Conservation (phyloP, 2,329 filamentous ascomycete genomes). For the Scopulariopsis brevicaulis region DNA sequence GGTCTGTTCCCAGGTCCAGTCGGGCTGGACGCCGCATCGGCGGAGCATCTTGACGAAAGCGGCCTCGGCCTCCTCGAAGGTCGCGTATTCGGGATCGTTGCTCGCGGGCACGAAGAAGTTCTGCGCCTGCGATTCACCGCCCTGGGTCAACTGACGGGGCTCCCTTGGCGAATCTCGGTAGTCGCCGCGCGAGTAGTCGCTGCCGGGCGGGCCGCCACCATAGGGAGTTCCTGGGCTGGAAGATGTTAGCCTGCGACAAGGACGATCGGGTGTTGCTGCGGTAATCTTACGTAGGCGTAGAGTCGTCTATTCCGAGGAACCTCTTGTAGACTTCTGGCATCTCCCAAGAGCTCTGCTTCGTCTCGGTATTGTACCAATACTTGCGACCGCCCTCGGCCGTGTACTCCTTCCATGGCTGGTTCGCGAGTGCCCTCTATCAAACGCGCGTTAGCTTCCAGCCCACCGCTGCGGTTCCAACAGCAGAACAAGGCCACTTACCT, state of each 20-base stretch:
- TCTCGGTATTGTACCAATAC: constrained; percentile 93
- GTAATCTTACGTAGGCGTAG: constrained; percentile 28
- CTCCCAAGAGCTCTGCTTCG: constrained; percentile 87
- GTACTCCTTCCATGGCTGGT: constrained; percentile 89
- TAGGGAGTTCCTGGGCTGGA: constrained; percentile 16
- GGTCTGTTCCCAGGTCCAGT: constrained; percentile 88
- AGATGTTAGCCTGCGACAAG: constrained; percentile 4
- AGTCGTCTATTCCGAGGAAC: constrained; percentile 51
- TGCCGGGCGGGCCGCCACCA: constrained; percentile 4
- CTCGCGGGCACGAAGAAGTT: constrained; percentile 46
- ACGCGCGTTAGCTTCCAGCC: neutral
- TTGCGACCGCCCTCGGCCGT: constrained; percentile 75
- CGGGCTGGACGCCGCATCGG: constrained; percentile 73
- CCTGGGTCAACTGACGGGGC: constrained; percentile 45
- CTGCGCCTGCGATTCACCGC: constrained; percentile 43
- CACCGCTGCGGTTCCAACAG: neutral
- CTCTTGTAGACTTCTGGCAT: constrained; percentile 77
- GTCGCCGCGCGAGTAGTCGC: constrained; percentile 10
- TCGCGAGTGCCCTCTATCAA: constrained; percentile 60
- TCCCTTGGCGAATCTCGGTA: constrained; percentile 23
- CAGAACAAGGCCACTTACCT: constrained; percentile 41
- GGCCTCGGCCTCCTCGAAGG: constrained; percentile 77
- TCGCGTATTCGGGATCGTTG: constrained; percentile 68
- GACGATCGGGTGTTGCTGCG: neutral
- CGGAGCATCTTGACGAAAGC: constrained; percentile 87